Conservation (phyloP, 1,139 yeast species). For the Pichia sp. region DNA sequence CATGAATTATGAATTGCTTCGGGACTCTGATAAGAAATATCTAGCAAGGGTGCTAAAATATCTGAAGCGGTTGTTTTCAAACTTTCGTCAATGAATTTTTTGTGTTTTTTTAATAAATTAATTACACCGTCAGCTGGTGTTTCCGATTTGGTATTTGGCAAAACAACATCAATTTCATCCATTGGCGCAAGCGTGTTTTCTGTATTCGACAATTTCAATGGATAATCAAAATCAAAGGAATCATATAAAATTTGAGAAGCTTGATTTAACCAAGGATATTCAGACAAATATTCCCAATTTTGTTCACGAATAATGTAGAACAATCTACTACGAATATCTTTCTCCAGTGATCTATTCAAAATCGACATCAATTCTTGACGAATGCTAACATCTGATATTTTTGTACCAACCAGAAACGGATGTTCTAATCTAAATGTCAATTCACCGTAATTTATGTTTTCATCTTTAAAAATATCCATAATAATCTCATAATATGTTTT, state of each 20-base stretch:
- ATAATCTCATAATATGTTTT: constrained; percentile 81
- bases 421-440: constrained; percentile 94
- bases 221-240: constrained; percentile 52
- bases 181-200: constrained; percentile 56
- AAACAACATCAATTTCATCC: constrained; percentile 37
- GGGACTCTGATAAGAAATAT: constrained; percentile 76
- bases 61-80: constrained; percentile 50
- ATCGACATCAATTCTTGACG: constrained; percentile 78
- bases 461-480: constrained; percentile 82
- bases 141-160: constrained; percentile 16
- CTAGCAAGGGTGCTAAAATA: constrained; percentile 65
- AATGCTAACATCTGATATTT: constrained; percentile 69
- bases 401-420: constrained; percentile 91
- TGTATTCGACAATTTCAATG: constrained; percentile 38
- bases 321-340: constrained; percentile 70
- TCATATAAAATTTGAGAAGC: constrained; percentile 85
- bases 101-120: constrained; percentile 45
- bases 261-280: constrained; percentile 91
- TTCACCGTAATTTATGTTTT: constrained; percentile 75
- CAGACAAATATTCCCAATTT: constrained; percentile 94
- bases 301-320: constrained; percentile 86
- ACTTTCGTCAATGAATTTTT: constrained; percentile 33
- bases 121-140: constrained; percentile 20
- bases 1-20: constrained; percentile 80
- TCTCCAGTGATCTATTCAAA: constrained; percentile 73